phyloP scores from a whole-genome alignment of 352 stramenopile genomes.

The Globisporangium sylvaticum region DNA sequence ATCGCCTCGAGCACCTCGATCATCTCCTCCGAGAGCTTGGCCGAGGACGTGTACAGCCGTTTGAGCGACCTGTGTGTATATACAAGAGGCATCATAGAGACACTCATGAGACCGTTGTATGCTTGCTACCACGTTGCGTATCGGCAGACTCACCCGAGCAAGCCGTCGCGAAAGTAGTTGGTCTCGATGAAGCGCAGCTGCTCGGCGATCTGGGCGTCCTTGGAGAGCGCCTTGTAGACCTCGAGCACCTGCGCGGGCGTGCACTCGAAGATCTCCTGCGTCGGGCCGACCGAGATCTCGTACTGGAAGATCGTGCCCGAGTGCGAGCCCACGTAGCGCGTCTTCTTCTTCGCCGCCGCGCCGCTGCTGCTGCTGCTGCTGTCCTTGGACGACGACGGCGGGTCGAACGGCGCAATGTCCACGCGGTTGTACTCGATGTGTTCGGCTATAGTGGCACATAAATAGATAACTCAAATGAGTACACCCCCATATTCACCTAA shows the following conservation, averaged over 20 bases:
- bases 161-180: slow-evolving; percentile 55
- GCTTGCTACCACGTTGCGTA: too few species aligned
- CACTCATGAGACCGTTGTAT: not conserved
- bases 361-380: slow-evolving; percentile 16
- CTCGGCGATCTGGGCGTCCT: slow-evolving; percentile 40
- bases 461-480: slow-evolving; percentile 10
- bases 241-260: slow-evolving; percentile 51
- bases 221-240: slow-evolving; percentile 52
- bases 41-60: slow-evolving; percentile 51
- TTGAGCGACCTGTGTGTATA: slow-evolving; percentile 37
- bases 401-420: slow-evolving; percentile 41
- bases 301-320: slow-evolving; percentile 51
- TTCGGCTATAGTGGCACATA: slow-evolving; percentile 31
- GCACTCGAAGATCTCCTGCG: slow-evolving; percentile 59
- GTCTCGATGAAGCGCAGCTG: slow-evolving; percentile 68
- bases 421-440: slow-evolving; percentile 59
- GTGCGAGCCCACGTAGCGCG: slow-evolving; percentile 18
- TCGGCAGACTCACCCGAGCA: slow-evolving; percentile 38
- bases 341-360: slow-evolving; percentile 16
- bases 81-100: not conserved
- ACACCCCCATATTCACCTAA: slow-evolving; percentile 5
- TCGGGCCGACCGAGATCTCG: slow-evolving; percentile 58
- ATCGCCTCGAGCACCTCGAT: slow-evolving; percentile 67
- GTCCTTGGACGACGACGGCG: slow-evolving; percentile 20
- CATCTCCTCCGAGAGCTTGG: slow-evolving; percentile 65